Base-by-base conservation (phyloP, 2,329 filamentous ascomycete genomes). In the Orbilia ellipsospora region DNA sequence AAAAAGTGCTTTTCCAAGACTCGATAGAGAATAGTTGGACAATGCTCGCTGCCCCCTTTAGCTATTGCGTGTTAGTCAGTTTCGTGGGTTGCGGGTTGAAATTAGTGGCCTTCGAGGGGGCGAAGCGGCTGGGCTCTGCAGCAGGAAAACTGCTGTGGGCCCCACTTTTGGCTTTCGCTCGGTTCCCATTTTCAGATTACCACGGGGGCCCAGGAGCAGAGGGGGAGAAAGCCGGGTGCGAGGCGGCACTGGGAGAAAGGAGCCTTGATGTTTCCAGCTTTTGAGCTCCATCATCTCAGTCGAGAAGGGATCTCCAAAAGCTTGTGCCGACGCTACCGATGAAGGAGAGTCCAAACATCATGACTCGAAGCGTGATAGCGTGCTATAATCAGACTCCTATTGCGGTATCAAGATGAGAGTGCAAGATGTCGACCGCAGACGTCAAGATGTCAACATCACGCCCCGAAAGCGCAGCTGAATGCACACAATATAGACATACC, bases 381-480 rank as follows among this genome's bases (percentile, higher is more conserved):
- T 13, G n/a, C n/a, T 52, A 3, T 52, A 5, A 20, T 52, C 3
- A 44, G 20, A 16, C 15, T 31, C 28, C 20, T 31, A 45, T 26
- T 61, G 42, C 26, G 57, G n/a, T 31, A 50, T 28, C 18, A 18
- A 20, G 15, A 48, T 18, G 16, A 26, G 31, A 45, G 15, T 36
- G 31, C 2, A 36, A 10, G 31, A 36, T 10, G n/a, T 56, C 13
- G n/a, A 31, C 8, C 3, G 57, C 18, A 16, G 42, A 61, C 40
- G 42, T 20, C 6, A 36, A 7, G 12, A 42, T 28, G 50, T 42
- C 15, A 48, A 67, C 55, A 44, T 54, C 48, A 56, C 40, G 50
- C 48, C 63, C 52, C 72, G 57, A 69, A 75, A 75, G 52, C 59
- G 72, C 72, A 75, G 72, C 72, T 75, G 72, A 75, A 51, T 26